A percentile compares a stretch with the other conserved stretches of the same genome.
These are phyloP conservation scores for Trapa bicornis DNA, from an alignment of 345 rosid genomes.

Conservation along the genomic window DNA sequence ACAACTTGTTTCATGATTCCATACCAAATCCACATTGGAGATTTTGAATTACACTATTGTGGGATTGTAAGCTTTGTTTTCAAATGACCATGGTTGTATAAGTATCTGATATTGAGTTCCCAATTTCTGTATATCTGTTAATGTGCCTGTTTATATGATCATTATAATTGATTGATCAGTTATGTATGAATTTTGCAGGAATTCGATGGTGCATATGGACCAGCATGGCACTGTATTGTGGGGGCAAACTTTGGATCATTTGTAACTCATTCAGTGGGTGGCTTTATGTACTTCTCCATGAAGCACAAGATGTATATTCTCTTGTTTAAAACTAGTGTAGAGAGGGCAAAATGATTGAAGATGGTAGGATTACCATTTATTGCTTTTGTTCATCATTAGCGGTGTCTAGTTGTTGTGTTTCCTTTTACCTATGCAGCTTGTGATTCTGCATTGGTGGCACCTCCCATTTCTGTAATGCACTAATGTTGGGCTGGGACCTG, in stretches of 20 bases:
- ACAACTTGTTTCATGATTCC: too few species aligned
- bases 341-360: constrained; percentile 29
- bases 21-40: too few species aligned
- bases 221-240: constrained; percentile 59
- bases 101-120: neutral
- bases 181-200: constrained; percentile 23
- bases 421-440: neutral
- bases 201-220: constrained; percentile 48
- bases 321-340: constrained; percentile 52
- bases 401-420: too few species aligned
- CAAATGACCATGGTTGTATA: neutral
- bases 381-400: too few species aligned
- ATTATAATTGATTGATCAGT: neutral
- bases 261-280: constrained; percentile 51
- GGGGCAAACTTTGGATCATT: constrained; percentile 57
- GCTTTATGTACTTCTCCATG: constrained; percentile 48
- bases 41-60: too few species aligned
- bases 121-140: neutral
- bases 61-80: neutral
- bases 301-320: constrained; percentile 42
- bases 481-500: neutral
- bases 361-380: neutral
- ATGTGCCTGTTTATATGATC: too few species aligned
- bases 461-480: neutral
- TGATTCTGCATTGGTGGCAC: neutral